A percentile compares a stretch with the other conserved stretches of the same genome.
Conservation (phyloP, 139 green algal genomes). For the Chlorella sp. region DNA sequence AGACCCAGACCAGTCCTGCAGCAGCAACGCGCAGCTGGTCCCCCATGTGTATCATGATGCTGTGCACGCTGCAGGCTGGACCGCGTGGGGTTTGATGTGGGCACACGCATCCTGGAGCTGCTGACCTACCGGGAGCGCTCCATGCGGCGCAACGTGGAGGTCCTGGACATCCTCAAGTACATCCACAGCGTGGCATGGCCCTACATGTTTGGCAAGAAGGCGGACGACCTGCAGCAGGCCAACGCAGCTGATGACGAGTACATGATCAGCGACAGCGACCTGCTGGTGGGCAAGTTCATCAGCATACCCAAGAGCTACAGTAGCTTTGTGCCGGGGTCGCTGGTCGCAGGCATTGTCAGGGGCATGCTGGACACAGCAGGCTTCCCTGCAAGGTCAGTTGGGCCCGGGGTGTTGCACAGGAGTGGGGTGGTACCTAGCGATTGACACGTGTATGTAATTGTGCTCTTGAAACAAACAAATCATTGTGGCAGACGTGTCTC, state of each 20-base stretch:
- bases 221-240: slow-evolving; percentile 90
- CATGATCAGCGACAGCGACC: slow-evolving; percentile 91
- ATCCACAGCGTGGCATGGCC: slow-evolving; percentile 88
- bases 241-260: slow-evolving; percentile 91
- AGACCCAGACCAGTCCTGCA: too few relatives aligned
- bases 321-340: slow-evolving; percentile 79
- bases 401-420: too few relatives aligned
- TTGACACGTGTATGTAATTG: too few relatives aligned
- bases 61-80: too few relatives aligned
- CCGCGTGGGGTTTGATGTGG: slow-evolving; percentile 73
- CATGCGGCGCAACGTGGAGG: slow-evolving; percentile 19
- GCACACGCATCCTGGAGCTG: slow-evolving; percentile 80
- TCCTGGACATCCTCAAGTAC: slow-evolving; percentile 89
- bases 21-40: too few relatives aligned
- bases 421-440: too few relatives aligned
- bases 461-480: too few relatives aligned
- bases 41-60: too few relatives aligned
- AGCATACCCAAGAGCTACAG: slow-evolving; percentile 87
- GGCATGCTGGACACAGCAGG: slow-evolving; percentile 84
- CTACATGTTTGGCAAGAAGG: slow-evolving; percentile 89
- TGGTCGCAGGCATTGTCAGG: slow-evolving; percentile 87
- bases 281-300: slow-evolving; percentile 82
- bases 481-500: too few relatives aligned
- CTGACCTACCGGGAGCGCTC: slow-evolving; percentile 73
- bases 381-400: slow-evolving; percentile 84